phyloP scores from a whole-genome alignment of 176 grass and related monocot genomes.

The Alloteropsis semialata region DNA sequence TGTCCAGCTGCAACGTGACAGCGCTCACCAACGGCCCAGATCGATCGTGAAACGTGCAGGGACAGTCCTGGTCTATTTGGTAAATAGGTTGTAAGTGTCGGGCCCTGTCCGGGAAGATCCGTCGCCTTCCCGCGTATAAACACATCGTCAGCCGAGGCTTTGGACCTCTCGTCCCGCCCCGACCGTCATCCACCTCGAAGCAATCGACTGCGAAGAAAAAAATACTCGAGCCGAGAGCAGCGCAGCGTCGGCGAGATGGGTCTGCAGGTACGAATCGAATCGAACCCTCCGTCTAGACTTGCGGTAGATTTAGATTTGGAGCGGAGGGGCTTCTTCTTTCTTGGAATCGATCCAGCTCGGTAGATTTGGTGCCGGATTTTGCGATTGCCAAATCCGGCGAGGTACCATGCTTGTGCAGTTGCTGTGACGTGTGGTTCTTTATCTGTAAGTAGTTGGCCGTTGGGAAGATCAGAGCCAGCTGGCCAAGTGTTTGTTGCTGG shows the following conservation, averaged over 20 bases:
- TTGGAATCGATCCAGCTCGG: neutral
- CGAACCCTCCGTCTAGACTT: neutral
- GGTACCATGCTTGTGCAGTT: neutral
- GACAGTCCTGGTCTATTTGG: neutral
- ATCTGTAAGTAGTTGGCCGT: neutral
- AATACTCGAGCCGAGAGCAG: neutral
- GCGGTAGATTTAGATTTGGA: neutral
- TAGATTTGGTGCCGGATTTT: neutral
- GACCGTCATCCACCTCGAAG: neutral
- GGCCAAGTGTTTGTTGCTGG: too few species aligned
- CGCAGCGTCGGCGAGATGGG: neutral
- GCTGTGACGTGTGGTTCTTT: neutral
- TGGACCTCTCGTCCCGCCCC: neutral
- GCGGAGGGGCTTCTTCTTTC: neutral
- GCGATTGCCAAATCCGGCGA: neutral
- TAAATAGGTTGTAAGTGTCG: neutral
- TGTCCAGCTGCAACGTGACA: neutral
- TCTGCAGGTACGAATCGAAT: conserved; percentile 25
- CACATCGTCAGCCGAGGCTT: neutral
- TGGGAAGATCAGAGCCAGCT: too few species aligned
- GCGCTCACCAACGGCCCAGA: neutral
- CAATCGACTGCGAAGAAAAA: neutral
- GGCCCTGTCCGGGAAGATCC: neutral
- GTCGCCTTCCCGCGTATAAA: neutral
- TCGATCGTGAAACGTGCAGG: neutral